Evolutionary conservation across 1,139 yeast species (phyloP).

Genomic region (Candida sp.): DNA sequence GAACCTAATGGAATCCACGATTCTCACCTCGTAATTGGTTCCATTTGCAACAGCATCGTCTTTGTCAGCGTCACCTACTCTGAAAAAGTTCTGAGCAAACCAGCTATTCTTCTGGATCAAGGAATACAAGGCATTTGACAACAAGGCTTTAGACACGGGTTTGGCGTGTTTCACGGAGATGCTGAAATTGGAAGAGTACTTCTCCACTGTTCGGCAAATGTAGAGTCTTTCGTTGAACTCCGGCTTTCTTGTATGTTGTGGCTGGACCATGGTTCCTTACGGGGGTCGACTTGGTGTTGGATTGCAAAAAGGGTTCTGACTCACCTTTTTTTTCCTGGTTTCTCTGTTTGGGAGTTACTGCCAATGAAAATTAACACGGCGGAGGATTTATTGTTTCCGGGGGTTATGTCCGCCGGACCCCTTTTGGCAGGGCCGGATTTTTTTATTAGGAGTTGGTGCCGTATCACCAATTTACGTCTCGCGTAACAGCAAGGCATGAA

Average conservation of each 20-base stretch:
- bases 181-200: slow-evolving; percentile 31
- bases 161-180: slow-evolving; percentile 28
- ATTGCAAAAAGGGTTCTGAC: not conserved
- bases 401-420: too few relatives aligned
- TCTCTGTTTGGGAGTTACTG: too few relatives aligned
- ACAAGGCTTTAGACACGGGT: slow-evolving; percentile 16
- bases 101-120: slow-evolving; percentile 26
- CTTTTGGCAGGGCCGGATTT: too few relatives aligned
- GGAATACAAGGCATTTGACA: slow-evolving; percentile 29
- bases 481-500: too few relatives aligned
- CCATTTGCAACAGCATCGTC: slow-evolving; percentile 10
- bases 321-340: not conserved
- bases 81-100: slow-evolving; percentile 24
- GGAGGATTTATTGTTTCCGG: too few relatives aligned
- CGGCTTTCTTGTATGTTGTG: slow-evolving; percentile 14
- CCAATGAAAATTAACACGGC: too few relatives aligned
- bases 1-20: slow-evolving; percentile 23
- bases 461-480: too few relatives aligned
- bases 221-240: slow-evolving; percentile 28
- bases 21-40: slow-evolving; percentile 21
- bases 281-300: not conserved
- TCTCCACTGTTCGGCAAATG: slow-evolving; percentile 27
- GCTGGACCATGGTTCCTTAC: slow-evolving; percentile 10
- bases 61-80: slow-evolving; percentile 17
- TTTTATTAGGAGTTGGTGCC: too few relatives aligned